Percentiles rank a stretch among this genome's conserved stretches.
These are phyloP conservation scores for Aspergillus leporis DNA, from an alignment of 495 filamentous ascomycete species.

Conservation along the genomic window DNA sequence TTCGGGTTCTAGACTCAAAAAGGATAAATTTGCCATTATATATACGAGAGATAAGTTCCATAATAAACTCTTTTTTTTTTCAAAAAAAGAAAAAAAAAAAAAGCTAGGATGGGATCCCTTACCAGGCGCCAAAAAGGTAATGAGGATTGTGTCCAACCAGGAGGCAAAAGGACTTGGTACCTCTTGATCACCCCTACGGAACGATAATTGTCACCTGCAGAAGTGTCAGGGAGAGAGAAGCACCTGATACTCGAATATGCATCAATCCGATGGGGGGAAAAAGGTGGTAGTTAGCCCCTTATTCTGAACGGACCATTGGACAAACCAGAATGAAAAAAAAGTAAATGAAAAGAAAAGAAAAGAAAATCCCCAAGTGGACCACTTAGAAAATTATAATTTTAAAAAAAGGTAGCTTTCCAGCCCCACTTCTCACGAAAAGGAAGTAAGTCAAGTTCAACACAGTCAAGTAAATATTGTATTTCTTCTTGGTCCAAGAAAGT, in stretches of 20 bases:
- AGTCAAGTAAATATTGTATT: no score
- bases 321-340: background rate
- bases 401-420: no score
- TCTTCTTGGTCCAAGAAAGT: no score
- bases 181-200: background rate
- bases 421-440: no score
- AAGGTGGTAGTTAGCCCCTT: background rate
- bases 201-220: background rate
- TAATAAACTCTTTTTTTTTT: background rate
- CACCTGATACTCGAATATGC: background rate
- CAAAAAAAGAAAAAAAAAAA: no score
- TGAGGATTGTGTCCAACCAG: background rate
- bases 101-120: background rate
- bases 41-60: background rate
- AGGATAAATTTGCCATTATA: background rate
- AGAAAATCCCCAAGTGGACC: conserved; percentile 1
- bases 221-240: background rate
- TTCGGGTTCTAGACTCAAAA: background rate
- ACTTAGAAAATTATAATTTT: no score
- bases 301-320: conserved; percentile 1
- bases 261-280: background rate
- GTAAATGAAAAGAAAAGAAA: conserved; percentile 5
- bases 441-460: no score
- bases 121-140: background rate
- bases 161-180: background rate